Percentiles rank a stretch among this genome's conserved stretches.
phyloP scores from a whole-genome alignment of 208 protist genomes.

The Lotmaria passim region DNA sequence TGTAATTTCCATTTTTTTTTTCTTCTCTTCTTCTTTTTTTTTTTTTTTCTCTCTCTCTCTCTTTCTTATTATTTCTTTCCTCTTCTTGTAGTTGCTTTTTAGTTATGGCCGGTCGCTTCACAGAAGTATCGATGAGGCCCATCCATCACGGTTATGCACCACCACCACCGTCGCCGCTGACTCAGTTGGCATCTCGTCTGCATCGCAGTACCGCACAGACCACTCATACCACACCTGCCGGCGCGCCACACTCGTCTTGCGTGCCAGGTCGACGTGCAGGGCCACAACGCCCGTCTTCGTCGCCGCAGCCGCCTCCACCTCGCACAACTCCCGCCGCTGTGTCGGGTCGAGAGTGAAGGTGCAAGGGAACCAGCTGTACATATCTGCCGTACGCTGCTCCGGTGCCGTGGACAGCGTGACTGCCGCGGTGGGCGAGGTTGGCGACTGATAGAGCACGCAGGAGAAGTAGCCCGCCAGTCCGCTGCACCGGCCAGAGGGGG shows the following conservation, averaged over 20 bases:
- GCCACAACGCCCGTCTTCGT: slow-evolving; percentile 3
- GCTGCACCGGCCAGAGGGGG: slow-evolving; percentile 51
- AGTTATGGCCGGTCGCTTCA: too few relatives aligned
- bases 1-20: too few relatives aligned
- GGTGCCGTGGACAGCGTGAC: slow-evolving; percentile 34
- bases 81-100: background rate
- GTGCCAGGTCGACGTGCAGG: slow-evolving; percentile 47
- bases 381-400: slow-evolving; percentile 46
- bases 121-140: slow-evolving; percentile 62
- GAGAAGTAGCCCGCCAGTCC: slow-evolving; percentile 79
- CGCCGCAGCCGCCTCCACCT: slow-evolving; percentile 18
- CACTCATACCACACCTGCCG: slow-evolving; percentile 83
- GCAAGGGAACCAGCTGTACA: slow-evolving; percentile 93
- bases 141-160: slow-evolving; percentile 72
- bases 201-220: slow-evolving; percentile 34
- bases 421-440: slow-evolving; percentile 9
- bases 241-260: slow-evolving; percentile 31
- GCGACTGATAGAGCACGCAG: slow-evolving; percentile 56
- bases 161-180: background rate
- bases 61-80: background rate
- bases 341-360: slow-evolving; percentile 65
- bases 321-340: slow-evolving; percentile 36
- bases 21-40: too few relatives aligned
- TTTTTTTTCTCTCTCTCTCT: too few relatives aligned
- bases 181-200: background rate